Base-by-base conservation (phyloP, 2,329 filamentous ascomycete genomes). In the Cercospora sp. region DNA sequence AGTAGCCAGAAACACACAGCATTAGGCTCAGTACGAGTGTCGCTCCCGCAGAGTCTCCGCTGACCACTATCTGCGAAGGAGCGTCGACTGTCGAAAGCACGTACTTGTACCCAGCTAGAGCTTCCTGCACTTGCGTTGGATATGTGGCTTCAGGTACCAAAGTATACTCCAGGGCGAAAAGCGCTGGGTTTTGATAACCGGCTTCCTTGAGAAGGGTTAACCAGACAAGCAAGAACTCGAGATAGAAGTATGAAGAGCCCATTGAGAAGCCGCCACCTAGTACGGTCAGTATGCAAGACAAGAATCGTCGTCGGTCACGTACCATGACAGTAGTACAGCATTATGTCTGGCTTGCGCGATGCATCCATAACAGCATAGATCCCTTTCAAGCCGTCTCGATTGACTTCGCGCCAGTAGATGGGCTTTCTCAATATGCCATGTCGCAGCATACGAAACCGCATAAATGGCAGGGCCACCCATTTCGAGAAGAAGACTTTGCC, bases 281-380 rank as follows among this genome's bases (percentile, higher is more conserved):
- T 45, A 42, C 10, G 33, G 61, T 70, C 33, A 61, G 58, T 23
- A 20, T 26, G 45, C 10, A 20, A 13, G 28, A 58, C 9, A 9
- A 8, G 5, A 40, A 16, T 16, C 18, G 9, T 33, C 45, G n/a
- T 26, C n/a, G 72, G 13, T 26, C n/a, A 72, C 83, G 73, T 80
- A 90, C 90, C 92, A 77, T 96, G 92, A 48, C 87, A 87, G 77
- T 95, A 95, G 77, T 93, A 94, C 1, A 96, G 79, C n/a, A 93
- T 88, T 65, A 95, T 82, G 76, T 95, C 92, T 0, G 91, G 90
- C 64, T 86, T 82, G 60, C 83, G 80, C 45, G 84, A 82, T 16
- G 86, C 84, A 73, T 92, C 85, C 55, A 86, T 80, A 51, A 86
- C 85, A 60, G 93, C 87, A 89, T 91, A 94, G 3, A 94, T 80